A percentile compares a stretch with the other conserved stretches of the same genome.
These are phyloP conservation scores for Peniophora sp. DNA, from an alignment of 1,284 basidiomycete species.

Conservation along the genomic window DNA sequence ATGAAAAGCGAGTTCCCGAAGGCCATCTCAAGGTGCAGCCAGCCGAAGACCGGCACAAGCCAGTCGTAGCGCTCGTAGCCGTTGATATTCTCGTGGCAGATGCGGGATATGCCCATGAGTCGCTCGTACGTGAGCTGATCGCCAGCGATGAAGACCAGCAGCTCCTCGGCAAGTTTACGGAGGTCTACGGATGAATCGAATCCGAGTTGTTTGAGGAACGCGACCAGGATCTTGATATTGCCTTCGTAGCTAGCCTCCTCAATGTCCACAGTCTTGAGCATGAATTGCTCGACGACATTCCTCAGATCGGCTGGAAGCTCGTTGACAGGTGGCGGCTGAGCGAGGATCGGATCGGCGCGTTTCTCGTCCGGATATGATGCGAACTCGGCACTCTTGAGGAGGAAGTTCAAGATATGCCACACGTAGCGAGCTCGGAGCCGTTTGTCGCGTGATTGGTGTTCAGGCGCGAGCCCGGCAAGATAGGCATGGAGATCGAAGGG, in stretches of 20 bases:
- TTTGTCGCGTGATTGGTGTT: constrained; percentile 10
- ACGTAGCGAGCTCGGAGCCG: constrained; percentile 2
- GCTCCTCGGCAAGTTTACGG: background rate
- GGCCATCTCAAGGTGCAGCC: constrained; percentile 28
- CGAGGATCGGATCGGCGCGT: background rate
- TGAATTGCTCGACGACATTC: constrained; percentile 6
- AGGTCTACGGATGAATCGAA: constrained; percentile 1
- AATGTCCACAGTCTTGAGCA: constrained; percentile 12
- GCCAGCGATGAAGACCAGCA: constrained; percentile 12
- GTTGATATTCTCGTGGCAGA: constrained; percentile 24
- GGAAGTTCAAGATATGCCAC: constrained; percentile 1
- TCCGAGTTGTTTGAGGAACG: constrained; percentile 9
- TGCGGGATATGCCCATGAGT: constrained; percentile 13
- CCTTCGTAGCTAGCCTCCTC: constrained; percentile 16
- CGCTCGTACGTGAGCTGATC: constrained; percentile 17
- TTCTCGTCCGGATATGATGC: background rate
- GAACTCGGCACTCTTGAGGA: constrained; percentile 4
- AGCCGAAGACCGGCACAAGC: constrained; percentile 20
- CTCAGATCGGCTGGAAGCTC: background rate
- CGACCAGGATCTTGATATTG: constrained; percentile 8
- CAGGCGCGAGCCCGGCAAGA: constrained; percentile 10
- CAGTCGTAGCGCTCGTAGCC: constrained; percentile 25
- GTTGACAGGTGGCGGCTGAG: background rate
- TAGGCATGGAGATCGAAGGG: constrained; percentile 17
- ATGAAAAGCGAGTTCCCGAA: constrained; percentile 16